phyloP scores from a whole-genome alignment of 2,329 filamentous ascomycete genomes.

The Trichophyton mentagrophytes region DNA sequence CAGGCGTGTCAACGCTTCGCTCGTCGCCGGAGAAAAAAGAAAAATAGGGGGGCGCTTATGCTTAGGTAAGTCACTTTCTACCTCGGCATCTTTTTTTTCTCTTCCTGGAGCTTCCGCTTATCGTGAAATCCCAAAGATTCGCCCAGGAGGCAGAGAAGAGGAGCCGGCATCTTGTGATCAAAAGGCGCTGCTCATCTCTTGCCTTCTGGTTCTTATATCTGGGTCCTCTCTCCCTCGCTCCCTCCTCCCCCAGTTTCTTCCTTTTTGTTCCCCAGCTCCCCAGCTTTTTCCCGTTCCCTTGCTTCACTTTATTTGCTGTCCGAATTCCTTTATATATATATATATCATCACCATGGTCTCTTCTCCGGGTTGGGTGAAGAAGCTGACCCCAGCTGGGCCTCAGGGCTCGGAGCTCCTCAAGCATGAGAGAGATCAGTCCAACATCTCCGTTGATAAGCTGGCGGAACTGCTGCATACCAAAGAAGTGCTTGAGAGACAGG shows the following conservation, averaged over 20 bases:
- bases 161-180: slow-evolving; percentile 4
- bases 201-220: neutral
- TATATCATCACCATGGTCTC: slow-evolving; percentile 22
- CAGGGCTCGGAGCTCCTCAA: slow-evolving; percentile 57
- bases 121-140: neutral
- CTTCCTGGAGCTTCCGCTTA: neutral
- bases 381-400: slow-evolving; percentile 51
- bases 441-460: slow-evolving; percentile 54
- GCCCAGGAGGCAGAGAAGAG: too few relatives aligned
- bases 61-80: neutral
- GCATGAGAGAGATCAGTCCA: slow-evolving; percentile 55
- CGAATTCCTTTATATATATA: neutral
- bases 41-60: neutral
- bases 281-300: neutral
- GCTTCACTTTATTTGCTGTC: too few relatives aligned
- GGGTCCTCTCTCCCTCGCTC: slow-evolving; percentile 25
- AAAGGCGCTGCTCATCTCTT: neutral
- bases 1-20: too few relatives aligned
- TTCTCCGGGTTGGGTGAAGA: slow-evolving; percentile 53
- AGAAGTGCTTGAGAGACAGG: slow-evolving; percentile 48
- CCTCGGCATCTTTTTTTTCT: slow-evolving; percentile 2
- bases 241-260: neutral
- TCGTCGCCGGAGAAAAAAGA: neutral
- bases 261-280: neutral
- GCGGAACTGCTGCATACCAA: slow-evolving; percentile 57